These are phyloP conservation scores for Croton setiger DNA, from an alignment of 441 rosid species.

Conservation along the genomic window DNA sequence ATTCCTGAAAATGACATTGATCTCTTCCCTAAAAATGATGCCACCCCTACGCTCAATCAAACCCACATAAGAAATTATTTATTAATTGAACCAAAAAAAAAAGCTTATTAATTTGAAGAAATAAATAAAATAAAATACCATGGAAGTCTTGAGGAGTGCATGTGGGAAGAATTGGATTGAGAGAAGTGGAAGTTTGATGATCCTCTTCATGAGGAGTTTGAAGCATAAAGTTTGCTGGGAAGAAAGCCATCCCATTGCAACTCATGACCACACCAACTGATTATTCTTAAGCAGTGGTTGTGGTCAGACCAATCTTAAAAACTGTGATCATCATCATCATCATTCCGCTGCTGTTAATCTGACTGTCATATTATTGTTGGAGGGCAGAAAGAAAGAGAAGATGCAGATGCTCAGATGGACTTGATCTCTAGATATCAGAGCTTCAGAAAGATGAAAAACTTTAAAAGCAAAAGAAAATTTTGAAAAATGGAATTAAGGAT, in stretches of 20 bases:
- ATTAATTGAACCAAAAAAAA: not conserved
- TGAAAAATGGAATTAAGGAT: slow-evolving; percentile 16
- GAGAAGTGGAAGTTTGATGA: slow-evolving; percentile 50
- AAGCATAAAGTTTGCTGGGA: slow-evolving; percentile 79
- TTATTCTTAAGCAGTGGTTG: slow-evolving; percentile 11
- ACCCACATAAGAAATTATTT: no score
- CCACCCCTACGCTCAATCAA: slow-evolving; percentile 45
- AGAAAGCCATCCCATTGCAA: slow-evolving; percentile 88
- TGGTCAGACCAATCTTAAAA: slow-evolving; percentile 23
- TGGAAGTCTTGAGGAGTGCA: slow-evolving; percentile 72
- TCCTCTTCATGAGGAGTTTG: slow-evolving; percentile 69
- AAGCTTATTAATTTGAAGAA: not conserved
- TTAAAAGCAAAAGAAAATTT: slow-evolving; percentile 18
- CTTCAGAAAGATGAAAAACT: not conserved
- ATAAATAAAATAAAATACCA: slow-evolving; percentile 36
- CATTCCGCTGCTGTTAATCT: slow-evolving; percentile 12
- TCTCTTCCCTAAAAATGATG: slow-evolving; percentile 75
- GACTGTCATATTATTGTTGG: slow-evolving; percentile 22
- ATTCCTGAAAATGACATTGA: slow-evolving; percentile 56
- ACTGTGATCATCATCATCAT: slow-evolving; percentile 12
- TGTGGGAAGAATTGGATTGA: slow-evolving; percentile 64
- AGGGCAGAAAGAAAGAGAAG: slow-evolving; percentile 5
- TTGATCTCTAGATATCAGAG: not conserved
- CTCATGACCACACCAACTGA: slow-evolving; percentile 27
- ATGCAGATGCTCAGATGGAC: slow-evolving; percentile 13